Evolutionary conservation across 2,329 filamentous ascomycete genomes (phyloP).

Genomic region (Delphinella strobiligena): DNA sequence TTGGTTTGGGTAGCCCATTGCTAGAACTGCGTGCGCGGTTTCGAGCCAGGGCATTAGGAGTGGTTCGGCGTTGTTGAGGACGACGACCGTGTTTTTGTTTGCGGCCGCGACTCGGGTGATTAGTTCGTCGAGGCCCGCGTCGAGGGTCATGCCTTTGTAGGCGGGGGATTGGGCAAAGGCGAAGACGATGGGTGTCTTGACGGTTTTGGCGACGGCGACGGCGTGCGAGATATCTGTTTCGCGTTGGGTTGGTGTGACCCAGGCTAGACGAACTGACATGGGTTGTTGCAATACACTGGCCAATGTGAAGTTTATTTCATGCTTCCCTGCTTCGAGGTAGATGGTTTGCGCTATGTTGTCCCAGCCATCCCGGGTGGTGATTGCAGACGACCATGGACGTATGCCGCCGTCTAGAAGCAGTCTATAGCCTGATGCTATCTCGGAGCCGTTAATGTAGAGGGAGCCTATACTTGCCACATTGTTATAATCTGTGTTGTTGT

Average conservation of each 20-base stretch:
- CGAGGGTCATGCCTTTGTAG: background rate
- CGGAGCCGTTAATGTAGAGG: background rate
- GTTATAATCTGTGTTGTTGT: background rate
- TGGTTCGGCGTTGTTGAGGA: background rate
- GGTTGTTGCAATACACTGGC: background rate
- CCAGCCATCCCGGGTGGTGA: background rate
- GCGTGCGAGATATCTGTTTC: background rate
- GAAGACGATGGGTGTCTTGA: background rate
- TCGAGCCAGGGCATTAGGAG: background rate
- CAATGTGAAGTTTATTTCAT: background rate
- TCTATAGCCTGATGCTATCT: background rate
- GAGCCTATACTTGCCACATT: background rate
- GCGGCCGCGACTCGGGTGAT: background rate
- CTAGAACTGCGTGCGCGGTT: background rate
- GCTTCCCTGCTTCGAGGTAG: background rate
- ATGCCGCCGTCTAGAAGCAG: background rate
- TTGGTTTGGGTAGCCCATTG: background rate
- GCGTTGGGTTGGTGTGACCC: background rate
- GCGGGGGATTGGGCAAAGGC: background rate
- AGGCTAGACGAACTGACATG: background rate
- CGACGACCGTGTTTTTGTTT: background rate
- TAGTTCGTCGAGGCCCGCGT: background rate
- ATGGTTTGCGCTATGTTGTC: background rate
- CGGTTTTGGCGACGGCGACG: background rate
- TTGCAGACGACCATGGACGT: background rate